Conservation (phyloP, 1,284 basidiomycete species). For the Leucoagaricus sp. region DNA sequence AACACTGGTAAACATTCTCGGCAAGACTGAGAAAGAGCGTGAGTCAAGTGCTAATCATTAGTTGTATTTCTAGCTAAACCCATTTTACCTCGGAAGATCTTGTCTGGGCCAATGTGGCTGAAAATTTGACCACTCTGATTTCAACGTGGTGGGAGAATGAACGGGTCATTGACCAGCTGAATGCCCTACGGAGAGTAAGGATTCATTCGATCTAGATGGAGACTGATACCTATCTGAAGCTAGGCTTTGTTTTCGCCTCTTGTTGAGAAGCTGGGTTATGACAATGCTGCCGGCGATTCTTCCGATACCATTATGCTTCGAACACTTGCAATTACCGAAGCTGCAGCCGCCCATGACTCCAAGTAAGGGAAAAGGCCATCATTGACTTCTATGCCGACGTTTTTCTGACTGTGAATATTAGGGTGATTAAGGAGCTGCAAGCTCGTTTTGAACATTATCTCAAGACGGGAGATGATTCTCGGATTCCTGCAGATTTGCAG, state of each 20-base stretch:
- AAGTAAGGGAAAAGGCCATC: too few relatives aligned
- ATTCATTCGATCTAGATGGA: not conserved
- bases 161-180: constrained; percentile 58
- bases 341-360: constrained; percentile 62
- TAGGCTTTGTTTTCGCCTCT: constrained; percentile 79
- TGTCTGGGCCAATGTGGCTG: constrained; percentile 69
- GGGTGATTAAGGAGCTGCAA: constrained; percentile 75
- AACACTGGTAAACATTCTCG: too few relatives aligned
- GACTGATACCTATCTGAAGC: constrained; percentile 6
- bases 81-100: constrained; percentile 52
- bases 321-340: constrained; percentile 72
- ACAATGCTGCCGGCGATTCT: too few relatives aligned
- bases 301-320: constrained; percentile 86
- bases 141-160: constrained; percentile 88
- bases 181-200: constrained; percentile 64
- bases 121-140: constrained; percentile 55
- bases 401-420: too few relatives aligned
- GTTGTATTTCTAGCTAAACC: constrained; percentile 3
- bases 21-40: too few relatives aligned
- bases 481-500: constrained; percentile 80
- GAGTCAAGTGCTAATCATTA: constrained; percentile 27
- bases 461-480: constrained; percentile 72
- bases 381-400: too few relatives aligned
- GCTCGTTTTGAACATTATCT: constrained; percentile 76
- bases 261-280: constrained; percentile 80